Evolutionary conservation across 2,329 filamentous ascomycete species (phyloP), one percentile per base, ranked within the genome.

Genomic region (Diaporthe ilicicola): DNA sequence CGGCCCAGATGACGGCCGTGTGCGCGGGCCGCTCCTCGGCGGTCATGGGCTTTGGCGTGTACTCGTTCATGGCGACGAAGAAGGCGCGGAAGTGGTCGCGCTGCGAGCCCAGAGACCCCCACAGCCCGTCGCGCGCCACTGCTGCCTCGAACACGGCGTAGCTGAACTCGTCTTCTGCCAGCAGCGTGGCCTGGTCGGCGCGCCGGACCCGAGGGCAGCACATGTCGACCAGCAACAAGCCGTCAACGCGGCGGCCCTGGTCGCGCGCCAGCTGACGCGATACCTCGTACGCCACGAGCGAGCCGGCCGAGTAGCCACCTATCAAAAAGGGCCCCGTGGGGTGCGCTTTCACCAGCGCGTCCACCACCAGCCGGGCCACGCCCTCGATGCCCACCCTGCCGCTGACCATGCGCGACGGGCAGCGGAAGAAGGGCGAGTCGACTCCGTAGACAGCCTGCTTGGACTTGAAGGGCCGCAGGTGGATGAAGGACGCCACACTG

Each of bases 351-450:
- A 74, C 56, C 13, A 79, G 51, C 19, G 76, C 74, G 5, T 76
- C 74, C 48, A 75, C 51, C 67, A 76, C 75, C 2, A 75, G 39
- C 27, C 62, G 27, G 1, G 73, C 74, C 15, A 75, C 64, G 10
- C 75, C 74, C 19, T 54, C 66, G 54, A 72, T 72, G 12, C 76
- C 69, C 1, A 71, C 73, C 55, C 72, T 76, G 53, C 73, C 65
- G 10, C 73, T 51, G 1, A 34, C 37, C 51, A 74, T 61, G 34
- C 73, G 65, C 29, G 72, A 64, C 3, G 75, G 77, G 55, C 72
- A 75, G 37, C 72, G 56, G 15, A 77, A 70, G 73, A 75, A 78
- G 1, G 78, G 77, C 24, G 76, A 77, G 68, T 79, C 77, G 56
- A 79, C 74, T 48, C 73, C 77, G 68, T 78, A 78, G 50, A 79